Conservation (phyloP, 176 grass and related monocot genomes). For the Bothriochloa decipiens region DNA sequence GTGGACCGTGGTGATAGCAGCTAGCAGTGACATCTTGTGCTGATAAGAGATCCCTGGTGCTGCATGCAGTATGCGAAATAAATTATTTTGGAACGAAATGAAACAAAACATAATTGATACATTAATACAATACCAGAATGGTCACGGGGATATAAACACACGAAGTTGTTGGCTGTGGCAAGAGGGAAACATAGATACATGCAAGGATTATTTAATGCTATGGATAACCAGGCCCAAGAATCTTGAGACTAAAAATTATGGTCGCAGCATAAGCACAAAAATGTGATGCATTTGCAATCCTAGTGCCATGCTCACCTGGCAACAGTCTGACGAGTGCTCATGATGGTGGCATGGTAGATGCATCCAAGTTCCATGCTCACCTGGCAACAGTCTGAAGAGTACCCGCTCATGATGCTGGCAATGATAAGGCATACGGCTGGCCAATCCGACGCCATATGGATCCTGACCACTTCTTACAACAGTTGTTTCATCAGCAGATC, state of each 20-base stretch:
- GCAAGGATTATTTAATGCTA: neutral
- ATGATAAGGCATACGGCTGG: neutral
- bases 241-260: neutral
- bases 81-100: too few relatives aligned
- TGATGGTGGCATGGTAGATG: too few relatives aligned
- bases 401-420: neutral
- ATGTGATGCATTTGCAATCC: neutral
- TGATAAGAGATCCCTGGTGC: too few relatives aligned
- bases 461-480: neutral
- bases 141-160: too few relatives aligned
- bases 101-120: too few relatives aligned
- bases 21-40: neutral
- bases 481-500: neutral
- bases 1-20: neutral
- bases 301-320: neutral
- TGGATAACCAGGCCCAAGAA: neutral
- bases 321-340: neutral
- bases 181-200: neutral
- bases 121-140: too few relatives aligned
- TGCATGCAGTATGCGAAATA: too few relatives aligned
- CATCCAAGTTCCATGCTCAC: neutral
- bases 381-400: neutral
- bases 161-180: neutral
- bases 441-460: neutral
- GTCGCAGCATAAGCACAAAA: neutral